Percentiles rank a stretch among this genome's conserved stretches.
These are phyloP conservation scores for Epicoccum nigrum DNA, from an alignment of 2,329 filamentous ascomycete species.

Conservation along the genomic window DNA sequence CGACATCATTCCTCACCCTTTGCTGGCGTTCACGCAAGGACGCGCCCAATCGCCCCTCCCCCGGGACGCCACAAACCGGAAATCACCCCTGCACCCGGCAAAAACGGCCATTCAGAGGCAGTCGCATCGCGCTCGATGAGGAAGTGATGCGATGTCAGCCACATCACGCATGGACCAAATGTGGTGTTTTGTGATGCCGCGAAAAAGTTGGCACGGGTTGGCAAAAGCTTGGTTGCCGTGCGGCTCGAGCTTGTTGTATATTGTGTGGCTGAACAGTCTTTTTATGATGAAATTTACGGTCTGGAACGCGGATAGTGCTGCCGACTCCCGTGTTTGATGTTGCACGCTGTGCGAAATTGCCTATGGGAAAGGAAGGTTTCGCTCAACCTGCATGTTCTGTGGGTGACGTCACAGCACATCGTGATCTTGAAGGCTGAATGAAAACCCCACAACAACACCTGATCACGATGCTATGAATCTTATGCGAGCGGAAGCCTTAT, in stretches of 20 bases:
- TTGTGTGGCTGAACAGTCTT: slow-evolving; percentile 28
- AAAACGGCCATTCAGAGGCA: slow-evolving; percentile 11
- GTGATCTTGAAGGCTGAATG: not conserved
- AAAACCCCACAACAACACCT: not conserved
- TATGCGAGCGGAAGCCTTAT: too few relatives aligned
- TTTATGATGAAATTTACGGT: slow-evolving; percentile 17
- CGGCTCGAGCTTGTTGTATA: slow-evolving; percentile 23
- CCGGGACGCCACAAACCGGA: slow-evolving; percentile 39
- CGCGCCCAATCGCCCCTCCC: slow-evolving; percentile 15
- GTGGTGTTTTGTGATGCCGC: slow-evolving; percentile 6
- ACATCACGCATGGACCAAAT: slow-evolving; percentile 7
- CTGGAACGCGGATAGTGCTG: slow-evolving; percentile 10
- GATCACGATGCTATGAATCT: not conserved
- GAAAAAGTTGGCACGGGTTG: slow-evolving; percentile 16
- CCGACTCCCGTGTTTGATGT: slow-evolving; percentile 7
- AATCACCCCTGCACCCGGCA: slow-evolving; percentile 26
- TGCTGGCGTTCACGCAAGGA: slow-evolving; percentile 1
- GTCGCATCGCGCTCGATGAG: slow-evolving; percentile 6
- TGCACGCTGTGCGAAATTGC: not conserved
- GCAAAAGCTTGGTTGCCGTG: slow-evolving; percentile 31
- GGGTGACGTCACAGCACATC: not conserved
- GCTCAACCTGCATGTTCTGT: not conserved
- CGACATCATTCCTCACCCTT: slow-evolving; percentile 27
- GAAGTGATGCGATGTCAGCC: slow-evolving; percentile 14
- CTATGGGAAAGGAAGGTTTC: too few relatives aligned